Percentiles rank a stretch among this genome's conserved stretches.
phyloP scores from a whole-genome alignment of 208 protist genomes.

The Crithidia bombi region DNA sequence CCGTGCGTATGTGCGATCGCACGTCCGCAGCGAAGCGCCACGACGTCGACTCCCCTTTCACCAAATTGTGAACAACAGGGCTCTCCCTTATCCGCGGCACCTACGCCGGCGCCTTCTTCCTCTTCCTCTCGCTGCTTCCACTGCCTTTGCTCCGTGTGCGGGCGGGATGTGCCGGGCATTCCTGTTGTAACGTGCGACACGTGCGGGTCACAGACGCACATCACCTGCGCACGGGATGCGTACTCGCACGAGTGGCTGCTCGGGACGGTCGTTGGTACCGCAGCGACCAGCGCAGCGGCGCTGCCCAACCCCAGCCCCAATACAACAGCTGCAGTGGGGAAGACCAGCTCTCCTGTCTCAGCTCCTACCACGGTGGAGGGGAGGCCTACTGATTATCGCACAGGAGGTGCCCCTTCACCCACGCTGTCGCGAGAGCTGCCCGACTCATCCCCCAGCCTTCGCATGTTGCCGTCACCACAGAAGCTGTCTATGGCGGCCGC shows the following conservation, averaged over 20 bases:
- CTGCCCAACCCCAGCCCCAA: too few relatives aligned
- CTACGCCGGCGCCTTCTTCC: neutral
- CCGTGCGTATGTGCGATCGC: neutral
- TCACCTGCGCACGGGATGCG: constrained; percentile 44
- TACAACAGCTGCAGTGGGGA: neutral
- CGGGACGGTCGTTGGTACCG: constrained; percentile 10
- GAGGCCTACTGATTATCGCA: too few relatives aligned
- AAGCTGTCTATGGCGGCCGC: constrained; percentile 15
- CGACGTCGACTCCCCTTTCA: neutral
- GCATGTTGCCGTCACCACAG: constrained; percentile 13
- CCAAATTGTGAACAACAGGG: neutral
- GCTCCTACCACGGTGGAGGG: too few relatives aligned
- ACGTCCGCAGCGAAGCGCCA: neutral
- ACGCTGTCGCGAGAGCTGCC: too few relatives aligned
- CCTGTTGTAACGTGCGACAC: constrained; percentile 35
- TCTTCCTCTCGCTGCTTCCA: constrained; percentile 37
- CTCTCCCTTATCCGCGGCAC: neutral
- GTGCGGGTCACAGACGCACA: constrained; percentile 56
- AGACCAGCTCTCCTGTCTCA: too few relatives aligned
- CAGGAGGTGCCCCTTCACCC: too few relatives aligned
- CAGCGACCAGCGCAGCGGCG: neutral
- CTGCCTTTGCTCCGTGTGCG: constrained; percentile 66
- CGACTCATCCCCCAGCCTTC: neutral
- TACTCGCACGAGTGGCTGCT: constrained; percentile 33
- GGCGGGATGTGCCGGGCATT: constrained; percentile 25